Base-by-base conservation (phyloP, 2,329 filamentous ascomycete genomes). In the Alternaria ventricosa region DNA sequence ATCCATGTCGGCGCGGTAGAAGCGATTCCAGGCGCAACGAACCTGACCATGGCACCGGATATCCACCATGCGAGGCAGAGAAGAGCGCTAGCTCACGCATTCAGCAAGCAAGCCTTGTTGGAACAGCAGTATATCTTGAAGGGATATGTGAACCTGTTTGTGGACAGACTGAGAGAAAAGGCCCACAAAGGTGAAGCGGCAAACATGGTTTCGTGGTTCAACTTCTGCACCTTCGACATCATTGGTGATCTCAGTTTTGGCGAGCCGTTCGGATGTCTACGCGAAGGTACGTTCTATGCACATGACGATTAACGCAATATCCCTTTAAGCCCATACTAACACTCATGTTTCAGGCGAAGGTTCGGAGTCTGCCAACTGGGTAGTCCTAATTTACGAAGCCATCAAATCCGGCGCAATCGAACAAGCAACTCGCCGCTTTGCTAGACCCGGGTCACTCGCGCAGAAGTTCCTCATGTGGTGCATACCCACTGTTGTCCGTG, bases 81-180 rank as follows among this genome's bases (percentile, higher is more conserved):
- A 33, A 74, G 80, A 30, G 71, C 80, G 11, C 73, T 83, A 4
- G 77, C 80, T 6, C 77, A 82, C 67, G 79, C 79, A 10, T 83
- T 83, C 67, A 77, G 73, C 6, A 77, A 81, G 50, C 78, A 79
- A 60, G 80, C 80, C 2, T 55, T 83, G 41, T 65, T 77, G 23
- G 76, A 79, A 55, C 81, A 83, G 58, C 78, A 82, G 65, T 73
- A 76, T 1, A 75, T 81, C 67, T 56, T 85, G 63, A 72, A 77
- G 58, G 64, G 67, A 0, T 83, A 84, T 65, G 78, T 82, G 20
- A 73, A 80, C 50, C 64, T 82, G 10, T 77, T 85, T 36, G 74
- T 84, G 27, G 49, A 70, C 7, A 76, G 75, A 27, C 66, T 85
- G 28, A 72, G 69, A 61, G 80, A 79, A 67, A 71, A 79, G 67